These are phyloP conservation scores for Brassica cretica DNA, from an alignment of 345 rosid species.

Conservation along the genomic window DNA sequence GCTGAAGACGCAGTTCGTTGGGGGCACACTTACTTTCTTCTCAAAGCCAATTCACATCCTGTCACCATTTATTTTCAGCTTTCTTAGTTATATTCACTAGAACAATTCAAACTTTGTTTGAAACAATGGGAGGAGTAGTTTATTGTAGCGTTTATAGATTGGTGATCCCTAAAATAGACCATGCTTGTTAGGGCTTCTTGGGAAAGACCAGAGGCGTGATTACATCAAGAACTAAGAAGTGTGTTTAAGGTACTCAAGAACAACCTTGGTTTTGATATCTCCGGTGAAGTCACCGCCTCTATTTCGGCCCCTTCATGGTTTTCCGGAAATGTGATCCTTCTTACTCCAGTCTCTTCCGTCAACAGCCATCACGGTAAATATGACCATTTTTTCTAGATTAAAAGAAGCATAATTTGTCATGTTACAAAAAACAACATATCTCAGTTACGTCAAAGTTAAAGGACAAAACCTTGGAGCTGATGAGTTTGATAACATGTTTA, in stretches of 20 bases:
- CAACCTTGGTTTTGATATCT: conserved; percentile 75
- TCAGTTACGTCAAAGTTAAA: conserved; percentile 59
- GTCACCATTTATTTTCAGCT: conserved; percentile 51
- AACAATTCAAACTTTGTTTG: neutral
- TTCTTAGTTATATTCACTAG: neutral
- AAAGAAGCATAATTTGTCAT: neutral
- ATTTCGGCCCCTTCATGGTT: conserved; percentile 79
- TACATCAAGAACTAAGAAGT: conserved; percentile 50
- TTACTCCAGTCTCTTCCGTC: conserved; percentile 59
- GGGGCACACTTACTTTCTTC: conserved; percentile 67
- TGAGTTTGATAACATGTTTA: conserved; percentile 49
- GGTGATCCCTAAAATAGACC: neutral
- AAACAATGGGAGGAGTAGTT: neutral
- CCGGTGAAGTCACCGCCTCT: conserved; percentile 87
- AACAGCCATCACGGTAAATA: conserved; percentile 47
- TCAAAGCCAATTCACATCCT: conserved; percentile 67
- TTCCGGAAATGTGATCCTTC: conserved; percentile 46
- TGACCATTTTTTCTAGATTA: neutral
- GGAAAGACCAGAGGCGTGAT: conserved; percentile 94
- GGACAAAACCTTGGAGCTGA: conserved; percentile 46
- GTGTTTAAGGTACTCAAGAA: conserved; percentile 54
- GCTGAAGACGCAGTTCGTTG: conserved; percentile 63
- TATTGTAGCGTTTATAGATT: neutral
- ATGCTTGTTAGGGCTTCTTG: conserved; percentile 51
- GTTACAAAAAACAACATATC: conserved; percentile 70